Evolutionary conservation across 805 yeast species (phyloP).

Genomic region (Lipomyces yamanashiensis): DNA sequence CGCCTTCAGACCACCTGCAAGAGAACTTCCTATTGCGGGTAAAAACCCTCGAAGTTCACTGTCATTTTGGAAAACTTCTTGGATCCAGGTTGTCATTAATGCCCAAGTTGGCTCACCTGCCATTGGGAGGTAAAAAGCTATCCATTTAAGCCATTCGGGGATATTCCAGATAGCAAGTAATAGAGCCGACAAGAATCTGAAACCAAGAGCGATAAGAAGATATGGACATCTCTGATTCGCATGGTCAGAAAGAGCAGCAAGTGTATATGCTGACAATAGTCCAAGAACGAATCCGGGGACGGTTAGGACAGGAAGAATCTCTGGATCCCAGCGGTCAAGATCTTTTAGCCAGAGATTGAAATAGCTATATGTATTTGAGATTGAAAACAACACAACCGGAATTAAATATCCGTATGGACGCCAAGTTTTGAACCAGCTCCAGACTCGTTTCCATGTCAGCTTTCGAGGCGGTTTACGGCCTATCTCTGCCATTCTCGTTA

Average conservation of each 20-base stretch:
- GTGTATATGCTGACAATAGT: slow-evolving; percentile 40
- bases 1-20: slow-evolving; percentile 19
- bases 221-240: slow-evolving; percentile 42
- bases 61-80: slow-evolving; percentile 29
- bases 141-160: slow-evolving; percentile 21
- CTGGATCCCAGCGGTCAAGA: slow-evolving; percentile 38
- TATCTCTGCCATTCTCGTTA: slow-evolving; percentile 22
- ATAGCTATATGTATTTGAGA: slow-evolving; percentile 31
- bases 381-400: slow-evolving; percentile 15
- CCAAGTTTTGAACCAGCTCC: slow-evolving; percentile 17
- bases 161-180: slow-evolving; percentile 27
- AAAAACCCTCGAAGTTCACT: slow-evolving; percentile 29
- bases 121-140: slow-evolving; percentile 22
- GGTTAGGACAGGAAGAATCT: slow-evolving; percentile 44
- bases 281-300: slow-evolving; percentile 45
- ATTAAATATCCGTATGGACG: slow-evolving; percentile 21
- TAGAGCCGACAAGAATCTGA: slow-evolving; percentile 18
- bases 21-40: slow-evolving; percentile 34
- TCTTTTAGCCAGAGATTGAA: slow-evolving; percentile 45
- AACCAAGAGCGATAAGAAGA: slow-evolving; percentile 31
- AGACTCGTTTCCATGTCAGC: slow-evolving; percentile 18
- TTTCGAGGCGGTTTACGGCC: slow-evolving; percentile 20
- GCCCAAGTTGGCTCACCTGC: slow-evolving; percentile 26
- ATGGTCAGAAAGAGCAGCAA: slow-evolving; percentile 43
- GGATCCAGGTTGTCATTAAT: slow-evolving; percentile 27